Base-by-base conservation (phyloP, 768 basidiomycete species). In the Cantharellus anzutake region DNA sequence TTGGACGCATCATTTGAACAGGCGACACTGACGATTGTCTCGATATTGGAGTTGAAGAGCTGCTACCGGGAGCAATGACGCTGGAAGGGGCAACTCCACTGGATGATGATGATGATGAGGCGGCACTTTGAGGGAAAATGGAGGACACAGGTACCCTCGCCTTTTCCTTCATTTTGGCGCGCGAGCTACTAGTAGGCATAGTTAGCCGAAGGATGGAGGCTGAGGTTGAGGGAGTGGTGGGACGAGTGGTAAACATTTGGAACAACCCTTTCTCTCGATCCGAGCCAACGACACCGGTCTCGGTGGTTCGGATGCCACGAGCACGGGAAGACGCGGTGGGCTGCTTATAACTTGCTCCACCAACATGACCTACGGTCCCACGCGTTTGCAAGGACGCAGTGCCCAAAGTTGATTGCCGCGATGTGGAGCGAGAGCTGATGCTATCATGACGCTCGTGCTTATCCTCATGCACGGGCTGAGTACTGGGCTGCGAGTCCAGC, bases 311-410 rank as follows among this genome's bases (percentile, higher is more conserved):
- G 11, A 48, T 11, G 7, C 11, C 11, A 68, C 84, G 87, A 51
- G 87, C 87, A 66, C 82, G 79, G 7, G 87, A 90, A 34, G 87
- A 83, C 3, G 82, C 84, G 5, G 87, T 90, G 0, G 86, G 82
- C 50, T 83, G 78, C 59, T 85, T 82, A 67, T 90, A 90, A 42
- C 85, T 75, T 55, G 74, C 68, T 5, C 14, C 35, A 37, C 14
- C 14, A 11, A 29, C 44, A 48, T 48, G 44, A 11, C 44, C 44
- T 11, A 48, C 29, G 11, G 44, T 48, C 44, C 44, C 44, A 48
- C 44, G 44, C 11, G 44, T 48, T 11, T 48, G 44, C 29, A 48
- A 11, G 11, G 44, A 29, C 20, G 20, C 20, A 29, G 20, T 29
- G 20, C 20, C 20, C 20, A 29, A 29, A 29, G 20, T 29, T 29